These are phyloP conservation scores for Chalciporus sp. DNA, from an alignment of 1,284 basidiomycete genomes.

Conservation along the genomic window DNA sequence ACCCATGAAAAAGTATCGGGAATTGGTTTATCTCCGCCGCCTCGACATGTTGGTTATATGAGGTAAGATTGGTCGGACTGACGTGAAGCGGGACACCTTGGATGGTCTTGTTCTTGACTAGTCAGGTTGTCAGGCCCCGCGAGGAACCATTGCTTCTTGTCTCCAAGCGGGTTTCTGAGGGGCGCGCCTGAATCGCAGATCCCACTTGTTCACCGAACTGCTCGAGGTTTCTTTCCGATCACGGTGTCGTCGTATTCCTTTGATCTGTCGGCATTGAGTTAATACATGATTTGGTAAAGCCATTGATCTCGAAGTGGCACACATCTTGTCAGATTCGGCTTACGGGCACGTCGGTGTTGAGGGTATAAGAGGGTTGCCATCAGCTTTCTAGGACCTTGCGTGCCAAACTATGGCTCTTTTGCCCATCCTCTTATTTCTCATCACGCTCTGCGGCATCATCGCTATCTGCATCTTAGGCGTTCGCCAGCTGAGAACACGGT, in stretches of 20 bases:
- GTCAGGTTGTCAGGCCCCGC: neutral
- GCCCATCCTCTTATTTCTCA: conserved; percentile 17
- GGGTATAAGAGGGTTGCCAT: conserved; percentile 23
- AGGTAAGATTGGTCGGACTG: neutral
- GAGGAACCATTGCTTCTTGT: neutral
- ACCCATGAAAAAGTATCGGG: neutral
- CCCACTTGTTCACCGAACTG: neutral
- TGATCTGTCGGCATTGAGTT: neutral
- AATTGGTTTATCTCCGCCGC: neutral
- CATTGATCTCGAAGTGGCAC: neutral
- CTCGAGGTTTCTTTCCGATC: neutral
- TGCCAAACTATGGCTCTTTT: conserved; percentile 17
- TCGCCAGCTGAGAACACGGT: conserved; percentile 11
- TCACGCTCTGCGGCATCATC: conserved; percentile 26
- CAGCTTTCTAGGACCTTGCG: conserved; percentile 8
- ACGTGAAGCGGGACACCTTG: neutral
- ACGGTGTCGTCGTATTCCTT: neutral
- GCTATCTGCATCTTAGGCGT: conserved; percentile 22
- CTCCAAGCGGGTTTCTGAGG: neutral
- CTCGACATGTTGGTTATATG: neutral
- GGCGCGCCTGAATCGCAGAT: neutral
- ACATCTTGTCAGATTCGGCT: neutral
- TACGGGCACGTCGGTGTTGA: neutral
- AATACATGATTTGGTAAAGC: neutral
- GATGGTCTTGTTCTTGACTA: neutral